Evolutionary conservation across 495 filamentous ascomycete genomes (phyloP), one percentile per base, ranked within the genome.

Genomic region (Trichoderma gamsii): DNA sequence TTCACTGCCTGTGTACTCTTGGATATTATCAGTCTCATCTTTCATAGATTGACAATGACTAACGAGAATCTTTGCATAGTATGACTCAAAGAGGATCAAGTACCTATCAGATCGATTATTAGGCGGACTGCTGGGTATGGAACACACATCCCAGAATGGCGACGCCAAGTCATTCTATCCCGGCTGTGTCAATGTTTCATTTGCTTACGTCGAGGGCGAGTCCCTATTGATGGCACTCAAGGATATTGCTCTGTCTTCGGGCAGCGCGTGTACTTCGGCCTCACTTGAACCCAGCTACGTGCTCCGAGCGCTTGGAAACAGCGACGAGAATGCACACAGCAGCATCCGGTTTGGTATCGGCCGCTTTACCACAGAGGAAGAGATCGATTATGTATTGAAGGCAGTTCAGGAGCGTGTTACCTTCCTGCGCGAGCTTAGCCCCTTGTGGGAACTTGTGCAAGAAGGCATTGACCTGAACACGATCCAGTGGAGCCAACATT

Each of bases 401-500:
- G 95, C 95, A 1, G 95, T 98, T 21, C 85, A 82, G 75, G 92
- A 93, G 71, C 86, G 95, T 56, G 95, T 99, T 44, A 87, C 85
- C 18, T 97, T 98, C 82, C 83, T 99, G 73, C 85, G 95, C 72
- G 95, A 99, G 82, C 83, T 99, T 75, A 97, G 92, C 76, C 95
- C 95, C 66, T 79, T 99, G 71, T 99, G 95, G 95, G 95, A 99
- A 80, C 78, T 99, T 69, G 95, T 99, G 15, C 96, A 99, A 79
- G 96, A 98, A 78, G 95, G 95, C 3, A 84, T 98, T 71, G 95
- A 95, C 71, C 79, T 99, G 75, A 92, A 94, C 78, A 97, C 91
- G 66, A 99, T 99, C 75, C 88, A 99, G 80, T 99, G 95, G 95
- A 95, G 89, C 72, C 92, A 96, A 80, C 96, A 97, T 77, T 97